These are phyloP conservation scores for Lophium mytilinum DNA, from an alignment of 495 filamentous ascomycete genomes.

Conservation along the genomic window DNA sequence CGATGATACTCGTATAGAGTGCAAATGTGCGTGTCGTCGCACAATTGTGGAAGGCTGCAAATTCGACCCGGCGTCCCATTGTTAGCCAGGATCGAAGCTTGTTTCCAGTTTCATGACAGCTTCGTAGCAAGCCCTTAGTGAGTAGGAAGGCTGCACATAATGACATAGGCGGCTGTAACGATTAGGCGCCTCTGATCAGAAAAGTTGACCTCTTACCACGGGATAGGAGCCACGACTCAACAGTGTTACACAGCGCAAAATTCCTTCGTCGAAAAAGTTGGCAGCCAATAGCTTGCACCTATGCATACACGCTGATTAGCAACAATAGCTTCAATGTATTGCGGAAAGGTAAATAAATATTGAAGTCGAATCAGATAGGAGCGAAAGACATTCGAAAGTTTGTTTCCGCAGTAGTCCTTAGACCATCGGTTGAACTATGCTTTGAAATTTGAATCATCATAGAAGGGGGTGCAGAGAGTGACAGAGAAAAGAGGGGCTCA, in stretches of 20 bases:
- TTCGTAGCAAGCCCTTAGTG: conserved; percentile 11
- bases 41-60: conserved; percentile 9
- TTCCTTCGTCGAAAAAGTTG: not conserved
- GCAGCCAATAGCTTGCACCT: not conserved
- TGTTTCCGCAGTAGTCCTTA: conserved; percentile 21
- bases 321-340: not conserved
- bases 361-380: conserved; percentile 24
- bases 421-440: conserved; percentile 31
- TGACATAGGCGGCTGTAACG: conserved; percentile 22
- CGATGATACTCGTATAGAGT: no score
- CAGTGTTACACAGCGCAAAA: conserved; percentile 1
- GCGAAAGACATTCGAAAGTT: conserved; percentile 27
- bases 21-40: conserved; percentile 2
- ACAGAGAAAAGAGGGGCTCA: no score
- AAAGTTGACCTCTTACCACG: no score
- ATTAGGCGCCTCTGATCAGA: not conserved
- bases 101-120: conserved; percentile 19
- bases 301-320: not conserved
- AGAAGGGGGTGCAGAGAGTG: not conserved
- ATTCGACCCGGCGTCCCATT: conserved; percentile 12
- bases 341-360: not conserved
- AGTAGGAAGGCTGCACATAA: conserved; percentile 3
- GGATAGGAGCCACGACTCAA: conserved; percentile 13
- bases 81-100: conserved; percentile 5
- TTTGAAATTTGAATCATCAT: conserved; percentile 24